Evolutionary conservation across 2,329 filamentous ascomycete genomes (phyloP).

Genomic region (Curvularia lunata): DNA sequence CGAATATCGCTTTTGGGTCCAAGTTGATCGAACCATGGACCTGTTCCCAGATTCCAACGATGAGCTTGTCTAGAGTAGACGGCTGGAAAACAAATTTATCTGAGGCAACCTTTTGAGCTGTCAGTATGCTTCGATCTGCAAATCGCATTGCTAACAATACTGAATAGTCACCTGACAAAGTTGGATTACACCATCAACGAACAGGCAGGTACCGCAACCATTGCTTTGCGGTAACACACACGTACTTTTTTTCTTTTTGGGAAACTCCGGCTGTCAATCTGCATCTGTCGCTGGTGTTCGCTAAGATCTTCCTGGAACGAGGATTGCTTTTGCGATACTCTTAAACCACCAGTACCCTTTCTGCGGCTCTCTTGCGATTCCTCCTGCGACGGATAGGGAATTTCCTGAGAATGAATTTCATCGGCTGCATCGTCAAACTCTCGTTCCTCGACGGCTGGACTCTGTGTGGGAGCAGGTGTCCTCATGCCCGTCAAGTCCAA

Average conservation of each 20-base stretch:
- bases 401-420: conserved; percentile 10
- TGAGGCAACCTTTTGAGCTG: conserved; percentile 19
- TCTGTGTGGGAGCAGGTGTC: conserved; percentile 32
- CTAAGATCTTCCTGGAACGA: conserved; percentile 37
- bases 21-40: conserved; percentile 53
- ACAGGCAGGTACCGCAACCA: neutral
- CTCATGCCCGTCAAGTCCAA: conserved; percentile 35
- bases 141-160: neutral
- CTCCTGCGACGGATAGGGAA: conserved; percentile 4
- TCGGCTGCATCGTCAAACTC: conserved; percentile 17
- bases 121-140: neutral
- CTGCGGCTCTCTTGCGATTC: conserved; percentile 20
- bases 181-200: neutral
- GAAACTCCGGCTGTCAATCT: conserved; percentile 39
- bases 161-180: neutral
- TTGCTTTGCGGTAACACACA: neutral
- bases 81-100: conserved; percentile 55
- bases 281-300: conserved; percentile 44
- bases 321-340: conserved; percentile 33
- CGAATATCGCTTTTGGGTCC: conserved; percentile 48
- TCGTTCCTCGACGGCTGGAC: conserved; percentile 22
- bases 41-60: conserved; percentile 59
- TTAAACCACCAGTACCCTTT: conserved; percentile 38
- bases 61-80: conserved; percentile 57
- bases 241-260: conserved; percentile 41